These are phyloP conservation scores for Spatholobus suberectus DNA, from an alignment of 306 rosid species.

Conservation along the genomic window DNA sequence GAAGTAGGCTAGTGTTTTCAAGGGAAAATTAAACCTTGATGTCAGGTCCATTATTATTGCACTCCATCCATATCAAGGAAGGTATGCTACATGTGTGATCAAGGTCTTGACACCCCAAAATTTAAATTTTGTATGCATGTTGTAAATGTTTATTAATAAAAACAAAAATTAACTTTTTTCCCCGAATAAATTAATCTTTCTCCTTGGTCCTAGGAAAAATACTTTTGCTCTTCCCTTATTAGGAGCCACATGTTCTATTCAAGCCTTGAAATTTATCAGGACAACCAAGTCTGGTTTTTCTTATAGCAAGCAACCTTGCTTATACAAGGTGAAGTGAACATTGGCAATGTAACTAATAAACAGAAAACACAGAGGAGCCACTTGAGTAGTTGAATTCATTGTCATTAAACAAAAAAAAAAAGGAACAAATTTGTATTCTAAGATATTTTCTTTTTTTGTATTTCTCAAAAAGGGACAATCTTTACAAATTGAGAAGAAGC, in stretches of 20 bases:
- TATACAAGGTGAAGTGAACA: too few relatives aligned
- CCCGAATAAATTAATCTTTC: neutral
- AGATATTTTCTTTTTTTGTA: too few relatives aligned
- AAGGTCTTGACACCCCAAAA: neutral
- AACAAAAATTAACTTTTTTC: too few relatives aligned
- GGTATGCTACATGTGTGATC: neutral
- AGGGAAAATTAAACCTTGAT: too few relatives aligned
- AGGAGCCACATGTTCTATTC: neutral
- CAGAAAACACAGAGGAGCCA: too few relatives aligned
- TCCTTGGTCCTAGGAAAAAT: neutral
- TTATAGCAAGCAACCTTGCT: too few relatives aligned
- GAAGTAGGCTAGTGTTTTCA: neutral
- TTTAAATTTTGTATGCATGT: neutral
- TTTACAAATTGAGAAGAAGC: neutral
- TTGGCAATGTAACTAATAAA: too few relatives aligned
- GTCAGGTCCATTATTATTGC: too few relatives aligned
- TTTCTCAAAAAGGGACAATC: neutral
- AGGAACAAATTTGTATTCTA: too few relatives aligned
- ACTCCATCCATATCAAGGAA: too few relatives aligned
- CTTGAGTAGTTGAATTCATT: too few relatives aligned
- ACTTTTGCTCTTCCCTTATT: neutral
- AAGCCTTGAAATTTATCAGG: neutral
- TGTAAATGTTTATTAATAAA: neutral
- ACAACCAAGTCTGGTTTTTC: conserved; percentile 12
- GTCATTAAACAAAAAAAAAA: too few relatives aligned